A percentile compares a stretch with the other conserved stretches of the same genome.
Evolutionary conservation across 140 eudicot species (phyloP).

Genomic region (Bidens hawaiensis): DNA sequence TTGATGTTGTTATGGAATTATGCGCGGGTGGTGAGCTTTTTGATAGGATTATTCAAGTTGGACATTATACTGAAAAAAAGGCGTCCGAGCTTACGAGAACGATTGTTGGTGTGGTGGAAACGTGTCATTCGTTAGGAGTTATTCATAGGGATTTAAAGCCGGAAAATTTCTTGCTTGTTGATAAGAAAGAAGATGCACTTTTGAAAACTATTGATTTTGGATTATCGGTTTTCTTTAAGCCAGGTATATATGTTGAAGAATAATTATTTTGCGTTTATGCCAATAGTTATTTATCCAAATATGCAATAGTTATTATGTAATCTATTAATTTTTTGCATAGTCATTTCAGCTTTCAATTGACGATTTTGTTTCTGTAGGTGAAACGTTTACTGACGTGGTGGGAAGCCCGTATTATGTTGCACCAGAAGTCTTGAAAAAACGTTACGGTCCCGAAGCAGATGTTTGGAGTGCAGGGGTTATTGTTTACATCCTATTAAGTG

Average conservation of each 20-base stretch:
- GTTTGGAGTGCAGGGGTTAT: constrained; percentile 98
- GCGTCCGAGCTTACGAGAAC: constrained; percentile 89
- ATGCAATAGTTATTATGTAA: no score
- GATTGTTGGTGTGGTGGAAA: constrained; percentile 88
- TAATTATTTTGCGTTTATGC: background rate
- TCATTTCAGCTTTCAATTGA: constrained; percentile 13
- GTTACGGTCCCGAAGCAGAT: constrained; percentile 94
- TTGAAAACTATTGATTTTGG: constrained; percentile 93
- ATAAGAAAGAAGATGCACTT: constrained; percentile 79
- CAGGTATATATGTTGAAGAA: constrained; percentile 70
- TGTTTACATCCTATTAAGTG: constrained; percentile 77
- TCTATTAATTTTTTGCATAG: constrained; percentile 3
- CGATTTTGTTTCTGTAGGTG: constrained; percentile 43
- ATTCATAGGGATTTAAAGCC: constrained; percentile 95
- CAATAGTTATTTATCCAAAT: background rate
- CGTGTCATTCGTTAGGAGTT: constrained; percentile 88
- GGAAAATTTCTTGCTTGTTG: constrained; percentile 84
- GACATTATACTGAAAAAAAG: constrained; percentile 85
- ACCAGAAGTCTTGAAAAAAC: constrained; percentile 85
- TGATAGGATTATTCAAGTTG: constrained; percentile 79
- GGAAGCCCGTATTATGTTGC: constrained; percentile 98
- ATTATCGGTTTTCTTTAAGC: constrained; percentile 81
- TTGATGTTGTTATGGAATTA: constrained; percentile 88
- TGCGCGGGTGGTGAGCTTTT: constrained; percentile 96
- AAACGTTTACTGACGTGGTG: constrained; percentile 71